A percentile compares a stretch with the other conserved stretches of the same genome.
These are phyloP conservation scores for Cochlearia excelsa DNA, from an alignment of 345 rosid species.

Conservation along the genomic window DNA sequence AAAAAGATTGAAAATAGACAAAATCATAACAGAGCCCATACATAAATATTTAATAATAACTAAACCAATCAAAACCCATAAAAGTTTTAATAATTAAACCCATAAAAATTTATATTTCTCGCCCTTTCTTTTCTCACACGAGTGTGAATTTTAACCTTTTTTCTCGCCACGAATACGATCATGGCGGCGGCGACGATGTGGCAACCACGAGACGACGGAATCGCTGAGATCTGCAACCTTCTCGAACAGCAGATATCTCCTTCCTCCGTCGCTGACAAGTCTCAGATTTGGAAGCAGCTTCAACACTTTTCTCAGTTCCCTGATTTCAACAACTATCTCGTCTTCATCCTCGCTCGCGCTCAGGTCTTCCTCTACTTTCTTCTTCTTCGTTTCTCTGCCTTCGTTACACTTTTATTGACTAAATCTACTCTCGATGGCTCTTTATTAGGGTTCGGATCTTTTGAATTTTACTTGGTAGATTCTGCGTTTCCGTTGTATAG, in stretches of 20 bases:
- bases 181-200: conserved; percentile 60
- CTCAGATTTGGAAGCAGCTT: conserved; percentile 93
- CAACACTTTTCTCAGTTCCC: conserved; percentile 87
- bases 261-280: conserved; percentile 72
- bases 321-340: conserved; percentile 96
- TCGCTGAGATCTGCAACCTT: conserved; percentile 74
- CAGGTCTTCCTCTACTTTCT: conserved; percentile 46
- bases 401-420: conserved; percentile 18
- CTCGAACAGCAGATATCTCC: conserved; percentile 91
- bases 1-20: too few relatives aligned
- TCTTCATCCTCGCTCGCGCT: conserved; percentile 81
- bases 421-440: conserved; percentile 13
- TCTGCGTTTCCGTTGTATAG: conserved; percentile 1
- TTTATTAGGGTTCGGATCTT: conserved; percentile 11
- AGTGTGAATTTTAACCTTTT: conserved; percentile 25
- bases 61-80: too few relatives aligned
- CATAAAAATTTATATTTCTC: too few relatives aligned
- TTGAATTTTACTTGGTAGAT: conserved; percentile 18
- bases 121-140: conserved; percentile 25
- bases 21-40: too few relatives aligned
- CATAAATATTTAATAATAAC: too few relatives aligned
- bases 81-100: too few relatives aligned
- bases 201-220: conserved; percentile 89
- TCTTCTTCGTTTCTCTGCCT: conserved; percentile 10
- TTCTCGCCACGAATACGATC: conserved; percentile 28